Evolutionary conservation across 331 rosid genomes (phyloP), one percentile per base, ranked within the genome.

Genomic region (Spiraea crenata): DNA sequence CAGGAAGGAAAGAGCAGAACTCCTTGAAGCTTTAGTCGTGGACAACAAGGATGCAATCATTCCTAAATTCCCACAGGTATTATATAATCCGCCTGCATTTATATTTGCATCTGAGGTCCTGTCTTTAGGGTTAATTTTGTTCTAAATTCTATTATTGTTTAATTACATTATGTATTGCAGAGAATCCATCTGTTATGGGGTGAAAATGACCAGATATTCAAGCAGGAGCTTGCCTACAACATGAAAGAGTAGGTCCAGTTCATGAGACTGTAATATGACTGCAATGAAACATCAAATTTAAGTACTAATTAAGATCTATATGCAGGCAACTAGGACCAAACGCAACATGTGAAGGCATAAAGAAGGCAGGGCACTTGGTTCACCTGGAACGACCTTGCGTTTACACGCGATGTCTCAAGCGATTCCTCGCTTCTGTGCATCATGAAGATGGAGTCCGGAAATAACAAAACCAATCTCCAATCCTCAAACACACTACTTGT

Each of bases 151-250:
- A 1, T 47, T 3, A 31, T 60, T 60, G 14, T 17, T 50, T 74
- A 16, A 4, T 44, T 65, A 11, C 56, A 37, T 9, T 25, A 7
- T 11, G 0, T 49, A 2, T 13, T 74, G 78, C 89, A 93, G 97
- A 82, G 78, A 69, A 83, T 93, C 60, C 97, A 93, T 74, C 97
- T 93, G 9, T 45, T 93, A 56, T 93, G 99, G 99, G 99, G 99
- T 0, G 95, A 87, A 81, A 77, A 89, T 20, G 99, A 93, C 82
- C 92, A 86, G 83, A 73, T 91, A 72, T 93, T 91, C 87, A 82
- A 89, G 40, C 41, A 83, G 62, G 92, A 91, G 68, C 87, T 91
- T 46, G 99, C 92, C 46, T 84, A 79, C 25, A 86, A 73, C 82
- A 83, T 93, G 93, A 85, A 84, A 82, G 79, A 74, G 97, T 93